These are phyloP conservation scores for Puya raimondii DNA, from an alignment of 176 grass and related monocot species.

Conservation along the genomic window DNA sequence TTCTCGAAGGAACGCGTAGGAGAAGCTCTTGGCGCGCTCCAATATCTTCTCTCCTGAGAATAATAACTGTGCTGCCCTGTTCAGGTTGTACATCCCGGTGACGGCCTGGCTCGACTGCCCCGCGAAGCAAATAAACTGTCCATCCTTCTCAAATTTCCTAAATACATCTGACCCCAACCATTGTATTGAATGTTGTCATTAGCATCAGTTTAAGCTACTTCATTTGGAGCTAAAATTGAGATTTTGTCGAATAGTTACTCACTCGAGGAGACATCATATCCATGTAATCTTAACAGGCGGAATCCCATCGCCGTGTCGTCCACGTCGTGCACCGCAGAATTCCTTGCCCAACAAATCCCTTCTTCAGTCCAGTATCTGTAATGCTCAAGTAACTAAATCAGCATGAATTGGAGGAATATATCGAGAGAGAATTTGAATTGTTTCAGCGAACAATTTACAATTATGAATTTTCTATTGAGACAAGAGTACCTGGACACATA, in stretches of 20 bases:
- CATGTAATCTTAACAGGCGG: slow-evolving; percentile 67
- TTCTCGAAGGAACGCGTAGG: slow-evolving; percentile 35
- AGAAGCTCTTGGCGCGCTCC: slow-evolving; percentile 33
- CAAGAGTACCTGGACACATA: neutral
- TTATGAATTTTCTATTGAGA: neutral
- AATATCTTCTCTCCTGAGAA: slow-evolving; percentile 51
- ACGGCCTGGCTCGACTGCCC: slow-evolving; percentile 87
- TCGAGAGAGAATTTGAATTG: neutral
- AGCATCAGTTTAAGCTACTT: too few relatives aligned
- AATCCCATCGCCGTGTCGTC: slow-evolving; percentile 93
- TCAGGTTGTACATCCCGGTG: slow-evolving; percentile 94
- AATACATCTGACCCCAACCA: slow-evolving; percentile 44
- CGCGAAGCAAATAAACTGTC: slow-evolving; percentile 70
- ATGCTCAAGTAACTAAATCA: neutral
- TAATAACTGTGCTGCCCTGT: slow-evolving; percentile 43
- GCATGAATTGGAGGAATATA: neutral
- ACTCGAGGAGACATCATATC: slow-evolving; percentile 69
- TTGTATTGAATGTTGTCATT: neutral
- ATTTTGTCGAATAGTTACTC: neutral
- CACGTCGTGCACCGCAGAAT: slow-evolving; percentile 54
- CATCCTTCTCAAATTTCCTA: slow-evolving; percentile 78
- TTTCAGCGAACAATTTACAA: neutral
- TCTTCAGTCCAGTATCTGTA: slow-evolving; percentile 64
- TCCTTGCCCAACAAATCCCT: slow-evolving; percentile 87
- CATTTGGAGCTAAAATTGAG: too few relatives aligned